Conservation (phyloP, 2,329 filamentous ascomycete species). For the Botrytis medusae region DNA sequence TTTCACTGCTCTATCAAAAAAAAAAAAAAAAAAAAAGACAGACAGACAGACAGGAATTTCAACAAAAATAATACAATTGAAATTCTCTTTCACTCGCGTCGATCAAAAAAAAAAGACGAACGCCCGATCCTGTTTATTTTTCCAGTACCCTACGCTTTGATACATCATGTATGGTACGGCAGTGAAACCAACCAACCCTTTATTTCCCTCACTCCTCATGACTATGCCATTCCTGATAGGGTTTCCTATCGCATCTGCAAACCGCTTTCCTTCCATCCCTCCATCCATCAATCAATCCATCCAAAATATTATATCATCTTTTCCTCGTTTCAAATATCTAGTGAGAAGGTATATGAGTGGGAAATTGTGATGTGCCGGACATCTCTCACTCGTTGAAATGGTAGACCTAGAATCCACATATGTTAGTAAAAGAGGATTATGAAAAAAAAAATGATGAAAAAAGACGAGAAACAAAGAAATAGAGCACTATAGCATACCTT, state of each 20-base stretch:
- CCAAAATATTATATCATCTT: conserved; percentile 12
- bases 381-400: conserved; percentile 77
- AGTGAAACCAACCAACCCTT: neutral
- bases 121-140: conserved; percentile 10
- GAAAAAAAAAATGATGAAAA: neutral
- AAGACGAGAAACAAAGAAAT: neutral
- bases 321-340: conserved; percentile 21
- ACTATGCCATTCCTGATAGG: neutral
- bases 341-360: conserved; percentile 18
- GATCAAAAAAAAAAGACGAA: neutral
- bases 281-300: conserved; percentile 1
- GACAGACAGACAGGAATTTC: neutral
- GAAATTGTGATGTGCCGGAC: conserved; percentile 20
- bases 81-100: neutral
- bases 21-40: neutral
- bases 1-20: neutral
- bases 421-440: neutral
- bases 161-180: neutral
- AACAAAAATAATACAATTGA: neutral
- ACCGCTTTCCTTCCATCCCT: neutral
- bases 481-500: conserved; percentile 56
- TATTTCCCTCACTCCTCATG: conserved; percentile 2
- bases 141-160: neutral
- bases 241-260: neutral
- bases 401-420: conserved; percentile 61